Percentiles rank a stretch among this genome's conserved stretches.
These are phyloP conservation scores for Farysia itapuensis DNA, from an alignment of 1,284 basidiomycete species.

Conservation along the genomic window DNA sequence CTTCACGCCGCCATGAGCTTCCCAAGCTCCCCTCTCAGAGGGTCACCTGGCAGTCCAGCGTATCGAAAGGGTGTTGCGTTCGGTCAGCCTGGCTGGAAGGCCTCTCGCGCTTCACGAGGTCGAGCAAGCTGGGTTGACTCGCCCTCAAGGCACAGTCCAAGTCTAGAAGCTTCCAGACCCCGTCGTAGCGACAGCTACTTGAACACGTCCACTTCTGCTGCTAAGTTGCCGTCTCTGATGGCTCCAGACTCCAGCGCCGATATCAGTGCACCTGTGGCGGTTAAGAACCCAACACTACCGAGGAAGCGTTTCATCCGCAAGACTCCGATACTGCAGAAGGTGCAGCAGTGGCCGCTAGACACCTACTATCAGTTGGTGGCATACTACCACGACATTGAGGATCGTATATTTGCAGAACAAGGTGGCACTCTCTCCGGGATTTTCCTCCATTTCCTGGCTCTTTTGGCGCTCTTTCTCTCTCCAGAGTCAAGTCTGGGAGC, in stretches of 20 bases:
- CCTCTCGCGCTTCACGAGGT: slow-evolving; percentile 25
- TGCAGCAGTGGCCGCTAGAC: slow-evolving; percentile 30
- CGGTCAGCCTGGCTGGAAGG: slow-evolving; percentile 37
- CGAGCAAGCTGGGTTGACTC: slow-evolving; percentile 16
- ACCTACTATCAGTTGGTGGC: slow-evolving; percentile 17
- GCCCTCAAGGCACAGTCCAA: slow-evolving; percentile 8
- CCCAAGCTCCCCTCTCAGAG: slow-evolving; percentile 10
- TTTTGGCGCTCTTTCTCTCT: slow-evolving; percentile 29
- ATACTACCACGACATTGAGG: slow-evolving; percentile 20
- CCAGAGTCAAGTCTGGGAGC: slow-evolving; percentile 28
- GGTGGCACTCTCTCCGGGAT: slow-evolving; percentile 32
- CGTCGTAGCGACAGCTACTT: too few relatives aligned
- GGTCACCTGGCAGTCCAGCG: slow-evolving; percentile 22
- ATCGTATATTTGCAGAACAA: slow-evolving; percentile 27
- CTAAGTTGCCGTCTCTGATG: too few relatives aligned
- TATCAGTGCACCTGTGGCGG: too few relatives aligned
- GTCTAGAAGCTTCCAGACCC: too few relatives aligned
- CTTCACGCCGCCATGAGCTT: slow-evolving; percentile 12
- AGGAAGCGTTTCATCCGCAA: slow-evolving; percentile 24
- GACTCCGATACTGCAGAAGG: slow-evolving; percentile 16
- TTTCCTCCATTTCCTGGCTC: slow-evolving; percentile 17
- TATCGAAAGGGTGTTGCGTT: slow-evolving; percentile 39
- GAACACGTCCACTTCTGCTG: too few relatives aligned
- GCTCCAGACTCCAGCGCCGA: neutral
- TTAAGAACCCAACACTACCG: too few relatives aligned